Percentiles rank a stretch among this genome's conserved stretches.
Evolutionary conservation across 2,329 filamentous ascomycete genomes (phyloP).

Genomic region (Pestalotiopsis sp.): DNA sequence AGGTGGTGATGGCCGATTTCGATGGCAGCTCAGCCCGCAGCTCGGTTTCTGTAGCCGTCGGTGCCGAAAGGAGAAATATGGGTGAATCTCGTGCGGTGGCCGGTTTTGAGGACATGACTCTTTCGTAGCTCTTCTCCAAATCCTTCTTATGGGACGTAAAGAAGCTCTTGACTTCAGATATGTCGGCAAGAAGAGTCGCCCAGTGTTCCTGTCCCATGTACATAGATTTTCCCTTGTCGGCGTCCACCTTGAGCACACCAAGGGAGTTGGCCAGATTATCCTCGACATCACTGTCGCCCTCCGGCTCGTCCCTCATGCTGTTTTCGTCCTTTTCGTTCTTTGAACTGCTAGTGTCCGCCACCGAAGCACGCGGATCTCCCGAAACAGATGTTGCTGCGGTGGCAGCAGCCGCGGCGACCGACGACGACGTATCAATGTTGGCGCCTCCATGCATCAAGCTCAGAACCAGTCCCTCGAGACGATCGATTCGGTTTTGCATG

Average conservation of each 20-base stretch:
- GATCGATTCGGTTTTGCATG: conserved; percentile 98
- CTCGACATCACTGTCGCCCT: conserved; percentile 71
- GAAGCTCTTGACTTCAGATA: conserved; percentile 92
- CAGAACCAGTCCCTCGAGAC: conserved; percentile 87
- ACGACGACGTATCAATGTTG: conserved; percentile 45
- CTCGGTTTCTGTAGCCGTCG: conserved; percentile 73
- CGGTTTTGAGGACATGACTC: conserved; percentile 71
- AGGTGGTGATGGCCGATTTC: conserved; percentile 79
- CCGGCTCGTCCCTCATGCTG: conserved; percentile 50
- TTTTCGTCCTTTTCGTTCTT: conserved; percentile 59
- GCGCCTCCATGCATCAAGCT: conserved; percentile 90
- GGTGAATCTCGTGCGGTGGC: conserved; percentile 64
- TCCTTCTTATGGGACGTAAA: conserved; percentile 87
- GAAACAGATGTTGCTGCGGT: conserved; percentile 28
- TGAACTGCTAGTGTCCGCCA: conserved; percentile 46
- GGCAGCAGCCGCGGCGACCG: conserved; percentile 18
- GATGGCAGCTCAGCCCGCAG: conserved; percentile 79
- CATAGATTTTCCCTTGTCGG: conserved; percentile 75
- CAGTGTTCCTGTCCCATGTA: conserved; percentile 85
- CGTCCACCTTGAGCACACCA: conserved; percentile 81
- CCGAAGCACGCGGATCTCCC: conserved; percentile 32
- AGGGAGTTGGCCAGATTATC: conserved; percentile 71
- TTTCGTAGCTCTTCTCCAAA: conserved; percentile 78
- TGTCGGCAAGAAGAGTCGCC: conserved; percentile 78
- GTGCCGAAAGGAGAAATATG: conserved; percentile 77